Evolutionary conservation across 2,329 filamentous ascomycete species (phyloP), one percentile per base, ranked within the genome.

Genomic region (Myriosclerotinia curreyana): DNA sequence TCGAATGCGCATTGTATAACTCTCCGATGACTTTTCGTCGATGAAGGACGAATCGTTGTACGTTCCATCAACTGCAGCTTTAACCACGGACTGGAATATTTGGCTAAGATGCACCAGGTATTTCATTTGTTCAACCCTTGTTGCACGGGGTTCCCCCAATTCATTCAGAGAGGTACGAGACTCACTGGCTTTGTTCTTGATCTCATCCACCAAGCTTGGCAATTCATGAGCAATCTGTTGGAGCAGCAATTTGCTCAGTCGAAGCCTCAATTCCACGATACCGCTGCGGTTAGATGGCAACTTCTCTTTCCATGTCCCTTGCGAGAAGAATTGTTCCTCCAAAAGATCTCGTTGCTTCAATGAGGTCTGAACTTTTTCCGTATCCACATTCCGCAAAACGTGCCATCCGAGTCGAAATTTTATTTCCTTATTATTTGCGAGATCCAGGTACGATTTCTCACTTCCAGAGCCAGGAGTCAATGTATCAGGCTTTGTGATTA

Each of bases 401-500:
- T 84, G 81, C 81, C 82, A 86, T 0, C 82, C 82, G 0, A 83
- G 78, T 0, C 75, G 72, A 25, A 85, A 79, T 5, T 77, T 70
- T 0, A 82, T 76, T 12, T 83, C 77, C 2, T 76, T 68, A 60
- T 83, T 83, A 58, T 72, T 72, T 0, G 79, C 81, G 0, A 83
- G 74, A 0, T 74, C 72, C 0, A 80, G 52, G 55, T 76, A 83
- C 4, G 72, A 62, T 0, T 64, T 64, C 66, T 83, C 80, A 34
- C 74, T 77, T 0, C 75, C 77, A 0, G 80, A 80, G 1, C 75
- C 76, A 0, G 65, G 59, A n/a, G 64, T 50, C 25, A 73, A 22
- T 66, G 87, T 74, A 64, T 89, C 86, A 0, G 84, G 81, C 67
- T 88, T 88, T 0, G 85, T 88, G 0, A 88, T 75, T 3, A 82